Evolutionary conservation across 192 early-diverging fungal species (phyloP), one percentile per base, ranked within the genome.

Genomic region (Backusella morwellensis): DNA sequence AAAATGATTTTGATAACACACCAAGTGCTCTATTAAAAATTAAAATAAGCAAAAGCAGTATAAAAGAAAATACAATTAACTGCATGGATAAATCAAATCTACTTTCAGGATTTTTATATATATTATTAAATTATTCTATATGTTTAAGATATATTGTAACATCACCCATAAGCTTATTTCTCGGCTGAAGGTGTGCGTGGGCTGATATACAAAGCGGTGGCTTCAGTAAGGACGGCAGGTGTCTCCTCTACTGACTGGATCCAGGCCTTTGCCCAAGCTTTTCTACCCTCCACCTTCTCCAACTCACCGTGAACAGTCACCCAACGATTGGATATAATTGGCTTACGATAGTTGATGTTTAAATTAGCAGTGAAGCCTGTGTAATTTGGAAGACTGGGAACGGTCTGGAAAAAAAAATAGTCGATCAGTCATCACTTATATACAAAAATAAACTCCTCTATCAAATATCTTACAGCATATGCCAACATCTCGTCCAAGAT

Each of bases 281-380:
- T 80, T n/a, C 78, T 75, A 21, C 78, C 74, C 19, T 80, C 78
- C 4, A 72, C 3, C 19, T 35, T 36, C 21, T 70, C 59, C 19
- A 70, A 54, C 26, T 80, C 70, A 8, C 78, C 78, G n/a, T 70
- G 68, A 35, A 80, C 41, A 32, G 76, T 67, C n/a, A 80, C 69
- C 69, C 74, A 80, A 56, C 68, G 74, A 47, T 80, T 42, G 6
- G 78, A 75, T 44, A 59, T 66, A 26, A 80, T 75, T 29, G 69
- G 78, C 34, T 70, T 68, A 21, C 78, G 68, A 21, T 80, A 76
- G 44, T 80, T 76, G 59, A 80, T 75, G 21, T 80, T 76, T 50
- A 80, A 66, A 54, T 71, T 76, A 52, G 74, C 78, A n/a, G 78
- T 80, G 21, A 76, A 80, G n/a, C 78, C 78, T 0, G 78, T 71